Conservation (phyloP, 371 early-diverging fungal species). For the Blakeslea trispora region DNA sequence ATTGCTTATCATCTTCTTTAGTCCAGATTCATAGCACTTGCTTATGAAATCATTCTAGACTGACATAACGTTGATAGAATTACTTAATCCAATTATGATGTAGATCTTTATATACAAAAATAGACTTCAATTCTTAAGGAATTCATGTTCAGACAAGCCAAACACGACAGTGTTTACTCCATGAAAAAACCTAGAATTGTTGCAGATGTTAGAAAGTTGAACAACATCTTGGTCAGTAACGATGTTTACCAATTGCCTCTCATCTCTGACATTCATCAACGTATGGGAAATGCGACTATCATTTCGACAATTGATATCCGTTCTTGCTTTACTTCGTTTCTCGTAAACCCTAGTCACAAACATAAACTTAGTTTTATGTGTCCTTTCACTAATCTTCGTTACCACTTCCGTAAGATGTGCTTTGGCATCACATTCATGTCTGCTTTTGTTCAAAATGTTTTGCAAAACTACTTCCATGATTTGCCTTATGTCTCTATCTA, state of each 20-base stretch:
- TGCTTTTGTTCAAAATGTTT: background rate
- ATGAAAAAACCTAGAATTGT: too few species aligned
- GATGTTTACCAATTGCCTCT: conserved; percentile 1
- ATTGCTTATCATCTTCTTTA: too few species aligned
- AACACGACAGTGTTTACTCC: too few species aligned
- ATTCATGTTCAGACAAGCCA: too few species aligned
- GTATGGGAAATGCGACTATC: background rate
- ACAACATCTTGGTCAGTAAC: background rate
- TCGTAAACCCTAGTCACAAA: background rate
- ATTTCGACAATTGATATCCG: conserved; percentile 2
- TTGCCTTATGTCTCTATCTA: conserved; percentile 4
- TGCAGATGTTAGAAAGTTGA: conserved; percentile 5
- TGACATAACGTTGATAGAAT: too few species aligned
- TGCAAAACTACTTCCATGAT: conserved; percentile 4
- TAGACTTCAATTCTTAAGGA: too few species aligned
- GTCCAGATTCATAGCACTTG: too few species aligned
- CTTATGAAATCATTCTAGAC: too few species aligned
- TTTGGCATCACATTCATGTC: conserved; percentile 3
- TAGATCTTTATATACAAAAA: too few species aligned
- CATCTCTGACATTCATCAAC: background rate
- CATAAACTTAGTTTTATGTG: conserved; percentile 8
- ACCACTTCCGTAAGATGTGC: background rate
- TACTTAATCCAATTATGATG: too few species aligned
- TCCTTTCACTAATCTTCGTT: conserved; percentile 2
- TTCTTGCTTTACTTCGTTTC: conserved; percentile 8